These are phyloP conservation scores for Ceriops zippeliana DNA, from an alignment of 345 rosid species.

Conservation along the genomic window DNA sequence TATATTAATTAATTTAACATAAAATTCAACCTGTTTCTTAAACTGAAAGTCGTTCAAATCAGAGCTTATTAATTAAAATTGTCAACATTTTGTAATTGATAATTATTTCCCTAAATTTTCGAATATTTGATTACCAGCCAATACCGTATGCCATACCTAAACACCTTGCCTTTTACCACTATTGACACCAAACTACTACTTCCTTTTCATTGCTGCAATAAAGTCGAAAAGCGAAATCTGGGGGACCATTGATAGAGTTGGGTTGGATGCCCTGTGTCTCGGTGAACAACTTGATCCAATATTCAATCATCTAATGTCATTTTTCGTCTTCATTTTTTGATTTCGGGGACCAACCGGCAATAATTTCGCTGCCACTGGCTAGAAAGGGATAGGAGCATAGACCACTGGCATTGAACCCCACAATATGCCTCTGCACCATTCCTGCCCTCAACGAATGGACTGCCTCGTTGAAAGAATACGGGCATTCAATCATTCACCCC, in stretches of 20 bases:
- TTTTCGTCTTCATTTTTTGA: constrained; percentile 22
- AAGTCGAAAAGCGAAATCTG: not conserved
- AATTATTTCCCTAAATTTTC: no score
- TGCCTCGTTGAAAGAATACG: not conserved
- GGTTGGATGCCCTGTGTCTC: constrained; percentile 23
- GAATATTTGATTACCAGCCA: no score
- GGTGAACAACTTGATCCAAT: constrained; percentile 19
- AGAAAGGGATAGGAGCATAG: constrained; percentile 29
- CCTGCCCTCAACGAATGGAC: not conserved
- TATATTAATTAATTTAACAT: no score
- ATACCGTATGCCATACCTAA: no score
- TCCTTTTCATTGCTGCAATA: not conserved
- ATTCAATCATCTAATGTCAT: constrained; percentile 24
- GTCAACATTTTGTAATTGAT: no score
- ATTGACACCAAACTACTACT: not conserved
- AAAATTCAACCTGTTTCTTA: no score
- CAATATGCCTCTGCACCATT: constrained; percentile 10
- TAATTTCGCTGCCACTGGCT: constrained; percentile 11
- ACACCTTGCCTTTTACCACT: no score
- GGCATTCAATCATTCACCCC: not conserved
- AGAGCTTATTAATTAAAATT: no score
- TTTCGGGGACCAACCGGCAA: constrained; percentile 39
- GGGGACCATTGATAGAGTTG: constrained; percentile 41
- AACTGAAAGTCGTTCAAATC: no score
- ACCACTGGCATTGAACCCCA: constrained; percentile 20